Percentiles rank a stretch among this genome's conserved stretches.
phyloP scores from a whole-genome alignment of 2,329 filamentous ascomycete species.

The Sporothrix humicola region DNA sequence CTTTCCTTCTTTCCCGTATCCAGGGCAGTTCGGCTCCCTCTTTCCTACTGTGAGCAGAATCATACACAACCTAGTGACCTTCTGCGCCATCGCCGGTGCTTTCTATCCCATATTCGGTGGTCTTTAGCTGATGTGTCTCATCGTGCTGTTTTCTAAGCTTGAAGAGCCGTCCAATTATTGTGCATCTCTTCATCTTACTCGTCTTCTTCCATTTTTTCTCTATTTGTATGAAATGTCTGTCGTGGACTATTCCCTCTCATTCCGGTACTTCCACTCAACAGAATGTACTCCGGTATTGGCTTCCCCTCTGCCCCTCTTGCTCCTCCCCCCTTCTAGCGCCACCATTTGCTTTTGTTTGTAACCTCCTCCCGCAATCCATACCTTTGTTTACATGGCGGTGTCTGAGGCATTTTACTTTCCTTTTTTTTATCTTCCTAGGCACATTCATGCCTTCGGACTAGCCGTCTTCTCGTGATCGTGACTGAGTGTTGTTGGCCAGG shows the following conservation, averaged over 20 bases:
- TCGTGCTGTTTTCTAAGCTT: neutral
- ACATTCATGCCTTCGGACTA: neutral
- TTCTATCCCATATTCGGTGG: neutral
- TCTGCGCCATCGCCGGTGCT: neutral
- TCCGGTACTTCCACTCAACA: neutral
- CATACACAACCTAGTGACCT: too few species aligned
- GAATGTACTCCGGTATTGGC: neutral
- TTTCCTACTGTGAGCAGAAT: neutral
- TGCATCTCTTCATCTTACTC: neutral
- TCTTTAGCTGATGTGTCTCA: neutral
- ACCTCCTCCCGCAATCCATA: neutral
- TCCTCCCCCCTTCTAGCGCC: neutral
- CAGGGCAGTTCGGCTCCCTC: neutral
- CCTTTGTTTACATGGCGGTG: neutral
- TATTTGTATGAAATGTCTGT: neutral
- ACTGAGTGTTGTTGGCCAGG: neutral
- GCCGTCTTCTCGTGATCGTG: neutral
- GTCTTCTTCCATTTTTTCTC: neutral
- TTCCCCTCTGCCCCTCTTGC: neutral
- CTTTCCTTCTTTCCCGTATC: neutral
- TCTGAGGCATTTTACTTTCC: conserved; percentile 1
- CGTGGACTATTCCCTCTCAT: neutral
- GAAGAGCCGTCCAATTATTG: neutral
- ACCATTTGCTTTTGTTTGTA: neutral
- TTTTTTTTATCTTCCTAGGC: conserved; percentile 5